Percentiles rank a stretch among this genome's conserved stretches.
phyloP scores from a whole-genome alignment of 176 grass and related monocot genomes.

The Cenchrus americanus region DNA sequence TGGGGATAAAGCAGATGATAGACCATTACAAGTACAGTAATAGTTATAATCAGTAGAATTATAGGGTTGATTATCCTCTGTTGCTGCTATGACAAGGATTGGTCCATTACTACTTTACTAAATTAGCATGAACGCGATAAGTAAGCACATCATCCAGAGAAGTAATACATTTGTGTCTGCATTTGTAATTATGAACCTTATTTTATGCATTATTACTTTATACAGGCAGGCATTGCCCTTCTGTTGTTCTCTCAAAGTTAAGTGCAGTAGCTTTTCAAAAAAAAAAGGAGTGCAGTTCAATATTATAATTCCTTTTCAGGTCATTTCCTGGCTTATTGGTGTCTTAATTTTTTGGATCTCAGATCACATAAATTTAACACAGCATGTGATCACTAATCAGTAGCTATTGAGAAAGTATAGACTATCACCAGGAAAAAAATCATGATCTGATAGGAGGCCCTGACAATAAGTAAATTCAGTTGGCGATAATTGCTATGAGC shows the following conservation, averaged over 20 bases:
- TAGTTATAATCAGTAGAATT: constrained; percentile 23
- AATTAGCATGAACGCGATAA: background rate
- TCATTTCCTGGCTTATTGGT: background rate
- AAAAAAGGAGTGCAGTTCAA: background rate
- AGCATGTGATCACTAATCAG: background rate
- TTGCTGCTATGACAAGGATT: background rate
- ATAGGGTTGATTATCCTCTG: background rate
- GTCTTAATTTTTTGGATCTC: background rate
- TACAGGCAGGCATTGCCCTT: background rate
- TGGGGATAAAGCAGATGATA: constrained; percentile 36
- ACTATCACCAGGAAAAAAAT: too few relatives aligned
- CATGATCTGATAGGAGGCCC: background rate
- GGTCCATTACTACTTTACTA: background rate
- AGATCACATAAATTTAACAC: background rate
- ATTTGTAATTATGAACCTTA: constrained; percentile 20
- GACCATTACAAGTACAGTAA: constrained; percentile 43
- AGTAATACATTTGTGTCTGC: background rate
- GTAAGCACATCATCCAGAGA: background rate
- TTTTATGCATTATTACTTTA: background rate
- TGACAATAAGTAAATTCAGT: background rate
- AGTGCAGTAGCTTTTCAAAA: too few relatives aligned
- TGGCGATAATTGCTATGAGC: background rate
- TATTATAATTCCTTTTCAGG: background rate
- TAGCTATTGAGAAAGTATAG: background rate
- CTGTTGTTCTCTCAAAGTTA: background rate